Conservation (phyloP, 2,329 filamentous ascomycete genomes). For the Exophiala phaeomuriformis region DNA sequence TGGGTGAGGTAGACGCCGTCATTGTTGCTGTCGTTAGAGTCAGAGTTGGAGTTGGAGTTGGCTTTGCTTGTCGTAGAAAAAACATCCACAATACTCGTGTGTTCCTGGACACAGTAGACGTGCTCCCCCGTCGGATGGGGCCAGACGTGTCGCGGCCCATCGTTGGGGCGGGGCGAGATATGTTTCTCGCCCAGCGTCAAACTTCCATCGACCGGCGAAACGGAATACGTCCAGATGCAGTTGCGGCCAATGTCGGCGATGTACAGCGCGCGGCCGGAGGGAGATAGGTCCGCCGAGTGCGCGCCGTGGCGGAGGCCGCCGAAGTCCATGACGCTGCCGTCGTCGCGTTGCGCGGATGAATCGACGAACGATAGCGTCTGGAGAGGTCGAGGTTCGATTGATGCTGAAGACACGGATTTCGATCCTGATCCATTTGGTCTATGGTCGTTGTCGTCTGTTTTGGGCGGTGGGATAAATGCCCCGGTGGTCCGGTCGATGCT, state of each 20-base stretch:
- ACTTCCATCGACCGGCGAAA: constrained; percentile 9
- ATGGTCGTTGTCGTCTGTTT: neutral
- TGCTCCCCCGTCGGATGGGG: constrained; percentile 24
- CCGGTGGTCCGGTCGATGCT: constrained; percentile 22
- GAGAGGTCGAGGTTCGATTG: constrained; percentile 10
- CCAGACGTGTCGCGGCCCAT: constrained; percentile 26
- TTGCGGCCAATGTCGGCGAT: constrained; percentile 29
- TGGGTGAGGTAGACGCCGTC: constrained; percentile 15
- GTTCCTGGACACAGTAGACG: constrained; percentile 27
- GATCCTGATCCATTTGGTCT: neutral
- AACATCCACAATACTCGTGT: constrained; percentile 27
- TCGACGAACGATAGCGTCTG: constrained; percentile 25
- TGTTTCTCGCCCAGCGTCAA: constrained; percentile 23
- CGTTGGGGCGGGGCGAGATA: constrained; percentile 21
- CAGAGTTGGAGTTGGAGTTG: too few relatives aligned
- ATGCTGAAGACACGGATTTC: neutral
- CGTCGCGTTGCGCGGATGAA: constrained; percentile 16
- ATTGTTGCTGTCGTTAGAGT: neutral
- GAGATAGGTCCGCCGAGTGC: constrained; percentile 28
- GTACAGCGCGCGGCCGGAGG: constrained; percentile 25
- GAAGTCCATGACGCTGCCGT: constrained; percentile 27
- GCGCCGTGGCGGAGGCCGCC: constrained; percentile 28
- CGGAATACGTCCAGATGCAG: constrained; percentile 26
- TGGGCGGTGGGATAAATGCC: constrained; percentile 7
- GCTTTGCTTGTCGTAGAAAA: constrained; percentile 13